Conservation (phyloP, 2,329 filamentous ascomycete species). For the Bipolaris zeicola region DNA sequence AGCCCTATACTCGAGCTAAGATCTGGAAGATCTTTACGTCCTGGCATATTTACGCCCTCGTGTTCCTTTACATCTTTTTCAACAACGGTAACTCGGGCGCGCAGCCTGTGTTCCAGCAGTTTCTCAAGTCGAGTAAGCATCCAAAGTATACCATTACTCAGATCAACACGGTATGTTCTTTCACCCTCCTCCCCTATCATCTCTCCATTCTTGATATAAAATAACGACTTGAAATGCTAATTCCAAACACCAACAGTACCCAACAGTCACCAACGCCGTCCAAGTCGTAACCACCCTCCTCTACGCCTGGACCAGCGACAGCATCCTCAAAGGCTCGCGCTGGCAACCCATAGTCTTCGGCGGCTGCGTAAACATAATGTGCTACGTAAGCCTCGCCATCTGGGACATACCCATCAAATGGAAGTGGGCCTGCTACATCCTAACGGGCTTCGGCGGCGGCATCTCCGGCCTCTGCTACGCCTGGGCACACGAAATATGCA, state of each 20-base stretch:
- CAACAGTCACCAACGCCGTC: constrained; percentile 26
- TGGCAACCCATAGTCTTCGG: constrained; percentile 29
- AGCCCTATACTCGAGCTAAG: constrained; percentile 11
- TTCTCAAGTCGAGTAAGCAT: constrained; percentile 24
- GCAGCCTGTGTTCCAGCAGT: constrained; percentile 20
- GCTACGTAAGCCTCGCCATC: constrained; percentile 24
- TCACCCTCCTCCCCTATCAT: too few relatives aligned
- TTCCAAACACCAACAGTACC: constrained; percentile 14
- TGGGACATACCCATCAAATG: constrained; percentile 47
- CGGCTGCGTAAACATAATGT: constrained; percentile 24
- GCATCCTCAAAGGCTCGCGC: constrained; percentile 22
- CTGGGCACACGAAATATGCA: constrained; percentile 63
- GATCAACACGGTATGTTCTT: constrained; percentile 19
- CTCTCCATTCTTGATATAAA: too few relatives aligned
- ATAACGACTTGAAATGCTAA: neutral
- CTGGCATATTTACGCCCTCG: constrained; percentile 23
- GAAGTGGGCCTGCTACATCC: constrained; percentile 68
- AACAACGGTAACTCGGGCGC: constrained; percentile 4
- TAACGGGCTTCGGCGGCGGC: constrained; percentile 56
- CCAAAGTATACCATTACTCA: constrained; percentile 21
- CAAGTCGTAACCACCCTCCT: constrained; percentile 28
- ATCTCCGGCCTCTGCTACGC: constrained; percentile 58
- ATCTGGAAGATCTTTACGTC: constrained; percentile 8
- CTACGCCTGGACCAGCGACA: constrained; percentile 29
- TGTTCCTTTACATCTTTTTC: constrained; percentile 8